phyloP scores from a whole-genome alignment of 2,329 filamentous ascomycete species.

The Paecilomyces niveus region DNA sequence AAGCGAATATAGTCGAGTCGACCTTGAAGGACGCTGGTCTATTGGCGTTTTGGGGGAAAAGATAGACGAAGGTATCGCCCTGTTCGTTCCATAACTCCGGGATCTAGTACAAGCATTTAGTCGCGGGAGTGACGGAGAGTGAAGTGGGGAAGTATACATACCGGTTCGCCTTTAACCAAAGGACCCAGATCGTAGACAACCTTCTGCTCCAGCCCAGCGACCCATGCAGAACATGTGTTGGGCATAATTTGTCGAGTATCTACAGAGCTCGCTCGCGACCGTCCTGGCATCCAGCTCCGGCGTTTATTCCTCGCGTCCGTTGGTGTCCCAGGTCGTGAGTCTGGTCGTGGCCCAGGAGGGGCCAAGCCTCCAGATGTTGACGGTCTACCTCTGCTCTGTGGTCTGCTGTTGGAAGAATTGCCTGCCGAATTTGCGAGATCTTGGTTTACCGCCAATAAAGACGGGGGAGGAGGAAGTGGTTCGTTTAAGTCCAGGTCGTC shows the following conservation, averaged over 20 bases:
- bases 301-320: slow-evolving; percentile 25
- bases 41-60: slow-evolving; percentile 51
- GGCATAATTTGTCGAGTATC: slow-evolving; percentile 19
- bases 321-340: slow-evolving; percentile 26
- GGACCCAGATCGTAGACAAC: slow-evolving; percentile 49
- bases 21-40: slow-evolving; percentile 56
- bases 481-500: slow-evolving; percentile 23
- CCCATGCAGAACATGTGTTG: slow-evolving; percentile 46
- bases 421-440: slow-evolving; percentile 27
- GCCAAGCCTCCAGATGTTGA: slow-evolving; percentile 26
- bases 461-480: slow-evolving; percentile 32
- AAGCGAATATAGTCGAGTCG: slow-evolving; percentile 51
- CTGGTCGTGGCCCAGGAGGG: slow-evolving; percentile 25
- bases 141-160: slow-evolving; percentile 20
- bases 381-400: slow-evolving; percentile 31
- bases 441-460: slow-evolving; percentile 30
- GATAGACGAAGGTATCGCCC: slow-evolving; percentile 57
- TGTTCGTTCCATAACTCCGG: slow-evolving; percentile 56
- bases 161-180: slow-evolving; percentile 46
- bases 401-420: slow-evolving; percentile 25
- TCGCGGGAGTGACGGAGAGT: slow-evolving; percentile 2
- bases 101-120: slow-evolving; percentile 30
- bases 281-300: slow-evolving; percentile 40
- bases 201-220: slow-evolving; percentile 51
- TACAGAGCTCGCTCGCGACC: slow-evolving; percentile 25